A percentile compares a stretch with the other conserved stretches of the same genome.
Conservation (phyloP, 1,284 basidiomycete species). For the Microbotryum intermedium region DNA sequence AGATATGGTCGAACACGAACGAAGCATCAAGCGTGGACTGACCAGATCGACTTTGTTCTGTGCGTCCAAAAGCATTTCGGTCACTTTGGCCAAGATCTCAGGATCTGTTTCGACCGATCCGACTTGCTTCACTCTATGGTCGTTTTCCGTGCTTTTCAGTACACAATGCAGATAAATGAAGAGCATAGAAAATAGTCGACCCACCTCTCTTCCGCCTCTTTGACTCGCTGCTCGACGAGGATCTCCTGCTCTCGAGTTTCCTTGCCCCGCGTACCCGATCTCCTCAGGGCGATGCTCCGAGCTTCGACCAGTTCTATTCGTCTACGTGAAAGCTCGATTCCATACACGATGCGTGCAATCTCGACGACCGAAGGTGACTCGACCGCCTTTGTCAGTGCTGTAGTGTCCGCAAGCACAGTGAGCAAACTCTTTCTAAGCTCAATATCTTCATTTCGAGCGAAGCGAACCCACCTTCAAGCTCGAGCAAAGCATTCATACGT, state of each 20-base stretch:
- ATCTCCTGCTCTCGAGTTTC: conserved; percentile 53
- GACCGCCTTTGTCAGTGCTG: conserved; percentile 36
- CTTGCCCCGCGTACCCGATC: conserved; percentile 54
- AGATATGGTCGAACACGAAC: not conserved
- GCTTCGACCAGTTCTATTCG: conserved; percentile 45
- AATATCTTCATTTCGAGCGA: not conserved
- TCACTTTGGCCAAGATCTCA: conserved; percentile 26
- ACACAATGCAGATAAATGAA: no score
- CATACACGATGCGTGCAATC: conserved; percentile 32
- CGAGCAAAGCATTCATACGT: conserved; percentile 32
- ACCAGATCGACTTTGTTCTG: conserved; percentile 43
- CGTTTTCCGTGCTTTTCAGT: no score
- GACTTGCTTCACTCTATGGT: conserved; percentile 2
- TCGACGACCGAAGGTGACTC: conserved; percentile 32
- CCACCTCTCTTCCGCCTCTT: conserved; percentile 34
- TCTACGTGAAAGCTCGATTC: conserved; percentile 35
- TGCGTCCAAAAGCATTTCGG: conserved; percentile 41
- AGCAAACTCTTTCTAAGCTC: not conserved
- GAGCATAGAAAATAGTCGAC: conserved; percentile 1
- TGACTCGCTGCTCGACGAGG: conserved; percentile 46
- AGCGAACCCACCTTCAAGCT: conserved; percentile 35
- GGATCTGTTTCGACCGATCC: not conserved
- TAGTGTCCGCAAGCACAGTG: not conserved
- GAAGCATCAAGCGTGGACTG: conserved; percentile 8
- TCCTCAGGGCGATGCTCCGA: conserved; percentile 49